Conservation (phyloP, 2,329 filamentous ascomycete species). For the Cryoendolithus antarcticus region DNA sequence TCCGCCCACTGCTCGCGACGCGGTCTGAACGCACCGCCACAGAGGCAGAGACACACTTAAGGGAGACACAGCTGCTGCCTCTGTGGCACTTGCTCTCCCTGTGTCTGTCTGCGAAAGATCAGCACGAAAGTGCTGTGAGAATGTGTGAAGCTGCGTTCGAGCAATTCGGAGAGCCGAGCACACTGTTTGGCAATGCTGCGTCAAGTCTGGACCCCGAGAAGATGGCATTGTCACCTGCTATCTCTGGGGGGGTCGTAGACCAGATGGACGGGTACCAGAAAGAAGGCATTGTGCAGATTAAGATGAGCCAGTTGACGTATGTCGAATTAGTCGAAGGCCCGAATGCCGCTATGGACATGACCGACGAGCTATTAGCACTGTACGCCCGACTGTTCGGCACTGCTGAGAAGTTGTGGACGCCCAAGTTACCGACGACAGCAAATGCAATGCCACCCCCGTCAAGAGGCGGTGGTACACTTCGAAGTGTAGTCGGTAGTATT, state of each 20-base stretch:
- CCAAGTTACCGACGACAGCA: conserved; percentile 40
- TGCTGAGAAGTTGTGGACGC: conserved; percentile 29
- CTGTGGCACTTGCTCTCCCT: conserved; percentile 87
- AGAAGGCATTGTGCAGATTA: conserved; percentile 78
- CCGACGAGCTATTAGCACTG: conserved; percentile 69
- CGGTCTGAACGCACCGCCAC: conserved; percentile 12
- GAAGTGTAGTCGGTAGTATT: conserved; percentile 57
- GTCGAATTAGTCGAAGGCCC: conserved; percentile 74
- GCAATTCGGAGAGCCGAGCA: conserved; percentile 59
- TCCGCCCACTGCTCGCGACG: conserved; percentile 56
- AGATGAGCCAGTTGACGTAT: conserved; percentile 84
- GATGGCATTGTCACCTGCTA: neutral
- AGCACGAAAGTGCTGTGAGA: conserved; percentile 66
- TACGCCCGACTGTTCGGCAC: conserved; percentile 72
- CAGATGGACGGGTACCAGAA: conserved; percentile 77
- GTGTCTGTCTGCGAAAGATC: conserved; percentile 72
- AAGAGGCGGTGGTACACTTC: conserved; percentile 25
- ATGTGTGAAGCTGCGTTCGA: conserved; percentile 87
- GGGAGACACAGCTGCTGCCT: conserved; percentile 49
- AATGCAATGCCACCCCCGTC: conserved; percentile 11
- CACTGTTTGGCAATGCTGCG: conserved; percentile 40
- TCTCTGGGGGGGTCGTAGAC: conserved; percentile 48
- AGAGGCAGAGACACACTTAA: neutral
- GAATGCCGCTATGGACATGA: conserved; percentile 75
- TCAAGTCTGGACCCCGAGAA: conserved; percentile 10